Base-by-base conservation (phyloP, 306 rosid genomes). In the Luffa aegyptiaca region DNA sequence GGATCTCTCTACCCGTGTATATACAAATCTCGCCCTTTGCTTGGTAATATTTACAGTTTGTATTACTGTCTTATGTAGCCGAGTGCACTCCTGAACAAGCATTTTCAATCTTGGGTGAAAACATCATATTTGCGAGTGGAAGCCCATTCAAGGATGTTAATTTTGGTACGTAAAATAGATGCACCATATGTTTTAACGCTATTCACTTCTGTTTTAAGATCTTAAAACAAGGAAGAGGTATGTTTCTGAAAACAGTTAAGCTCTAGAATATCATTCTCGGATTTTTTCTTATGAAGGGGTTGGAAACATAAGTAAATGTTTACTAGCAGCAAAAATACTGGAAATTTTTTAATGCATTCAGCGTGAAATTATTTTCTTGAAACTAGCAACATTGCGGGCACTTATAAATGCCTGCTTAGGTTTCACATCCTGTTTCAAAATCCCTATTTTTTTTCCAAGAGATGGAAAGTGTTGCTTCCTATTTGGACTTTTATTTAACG, bases 81-180 rank as follows among this genome's bases (percentile, higher is more conserved):
- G 99, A 96, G 88, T 96, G 99, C 88, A 93, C 98, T 26, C 91
- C 99, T 63, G 93, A 96, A 79, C 94, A 91, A 82, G 98, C 99
- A 80, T 96, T 89, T 86, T 91, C 97, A 75, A 85, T 90, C 61
- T 82, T 96, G 90, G 99, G 99, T 13, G 98, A 96, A 49, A 91
- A 86, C 85, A 81, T 91, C 78, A 87, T 96, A 77, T 96, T 93
- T 93, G 99, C 99, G 61, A 96, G 99, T 82, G 99, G 99, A 86
- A 96, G 99, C 84, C 99, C 99, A 65, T 96, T 96, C 89, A 90
- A 88, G 36, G 86, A 96, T 57, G 94, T 96, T 75, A 82, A 91
- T 88, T 93, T 96, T 5, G 99, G 99, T 95, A 95, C 20, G 94
- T 65, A 31, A 36, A 64, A 65, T 39, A 61, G 56, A 35, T 51